These are phyloP conservation scores for Saururus chinensis DNA, from an alignment of 164 flowering plant species.

Conservation along the genomic window DNA sequence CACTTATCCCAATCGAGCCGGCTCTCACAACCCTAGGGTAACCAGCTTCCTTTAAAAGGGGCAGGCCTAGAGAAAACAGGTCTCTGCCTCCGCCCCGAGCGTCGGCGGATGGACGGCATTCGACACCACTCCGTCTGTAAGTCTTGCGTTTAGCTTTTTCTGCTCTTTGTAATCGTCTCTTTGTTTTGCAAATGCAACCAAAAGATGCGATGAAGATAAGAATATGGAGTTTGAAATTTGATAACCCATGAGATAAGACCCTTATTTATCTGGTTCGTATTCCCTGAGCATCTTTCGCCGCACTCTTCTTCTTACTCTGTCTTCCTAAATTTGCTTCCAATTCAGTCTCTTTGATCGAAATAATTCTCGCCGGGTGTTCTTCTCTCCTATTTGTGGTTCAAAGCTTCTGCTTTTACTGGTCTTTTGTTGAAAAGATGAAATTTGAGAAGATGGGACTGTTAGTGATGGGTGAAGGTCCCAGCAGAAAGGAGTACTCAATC, in stretches of 20 bases:
- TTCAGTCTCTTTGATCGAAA: no score
- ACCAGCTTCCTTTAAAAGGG: no score
- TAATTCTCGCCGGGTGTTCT: no score
- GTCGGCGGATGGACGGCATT: not conserved
- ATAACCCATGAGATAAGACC: not conserved
- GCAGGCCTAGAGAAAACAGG: no score
- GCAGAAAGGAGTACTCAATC: not conserved
- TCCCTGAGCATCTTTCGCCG: conserved; percentile 1
- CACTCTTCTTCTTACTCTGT: no score
- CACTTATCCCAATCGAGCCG: no score
- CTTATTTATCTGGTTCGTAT: not conserved
- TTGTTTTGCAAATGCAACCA: not conserved
- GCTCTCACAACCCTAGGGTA: no score
- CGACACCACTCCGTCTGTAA: not conserved
- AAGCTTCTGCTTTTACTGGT: not conserved
- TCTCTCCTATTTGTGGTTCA: not conserved
- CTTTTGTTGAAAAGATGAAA: not conserved
- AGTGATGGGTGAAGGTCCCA: not conserved
- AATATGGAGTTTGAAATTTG: not conserved
- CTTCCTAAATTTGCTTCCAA: no score
- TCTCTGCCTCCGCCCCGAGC: no score
- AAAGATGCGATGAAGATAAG: conserved; percentile 1
- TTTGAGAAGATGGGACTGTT: no score
- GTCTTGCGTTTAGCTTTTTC: not conserved
- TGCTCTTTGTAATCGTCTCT: not conserved